Conservation (phyloP, 805 yeast species). For the Candida ipomoeae region DNA sequence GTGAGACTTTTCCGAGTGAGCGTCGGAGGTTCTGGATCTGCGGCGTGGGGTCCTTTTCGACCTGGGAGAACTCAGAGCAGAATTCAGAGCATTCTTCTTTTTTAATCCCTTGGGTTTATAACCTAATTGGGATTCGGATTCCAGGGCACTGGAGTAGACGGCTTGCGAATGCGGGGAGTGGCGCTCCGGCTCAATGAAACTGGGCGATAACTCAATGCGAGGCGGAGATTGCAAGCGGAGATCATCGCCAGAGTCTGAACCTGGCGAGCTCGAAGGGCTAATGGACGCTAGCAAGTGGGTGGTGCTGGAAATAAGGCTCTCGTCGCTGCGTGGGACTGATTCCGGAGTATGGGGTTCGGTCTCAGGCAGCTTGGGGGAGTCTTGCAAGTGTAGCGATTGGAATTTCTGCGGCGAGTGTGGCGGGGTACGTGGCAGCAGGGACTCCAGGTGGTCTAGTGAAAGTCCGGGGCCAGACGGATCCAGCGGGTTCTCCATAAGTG, state of each 20-base stretch:
- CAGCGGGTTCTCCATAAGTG: slow-evolving; percentile 1
- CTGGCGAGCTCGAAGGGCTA: slow-evolving; percentile 2
- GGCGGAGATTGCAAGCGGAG: not conserved
- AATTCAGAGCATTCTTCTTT: not conserved
- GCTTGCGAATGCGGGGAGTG: slow-evolving; percentile 1
- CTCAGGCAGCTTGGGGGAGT: not conserved
- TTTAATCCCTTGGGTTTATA: slow-evolving; percentile 7
- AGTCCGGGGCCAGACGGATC: not conserved
- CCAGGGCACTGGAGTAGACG: slow-evolving; percentile 20
- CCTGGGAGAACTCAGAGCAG: slow-evolving; percentile 7
- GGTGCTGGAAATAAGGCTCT: not conserved
- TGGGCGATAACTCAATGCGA: not conserved
- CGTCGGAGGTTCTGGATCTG: slow-evolving; percentile 15
- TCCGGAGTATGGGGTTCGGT: slow-evolving; percentile 3
- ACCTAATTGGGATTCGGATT: slow-evolving; percentile 13
- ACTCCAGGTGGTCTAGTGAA: not conserved
- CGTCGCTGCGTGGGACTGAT: slow-evolving; percentile 1
- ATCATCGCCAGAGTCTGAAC: not conserved
- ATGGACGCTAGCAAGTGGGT: not conserved
- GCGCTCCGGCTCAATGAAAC: not conserved
- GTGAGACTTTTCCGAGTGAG: slow-evolving; percentile 13
- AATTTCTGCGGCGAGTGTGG: not conserved
- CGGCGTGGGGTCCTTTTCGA: slow-evolving; percentile 12
- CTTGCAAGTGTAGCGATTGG: not conserved
- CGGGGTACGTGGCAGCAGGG: not conserved